Percentiles rank a stretch among this genome's conserved stretches.
These are phyloP conservation scores for Lecanicillium sp. DNA, from an alignment of 2,329 filamentous ascomycete genomes.

Conservation along the genomic window DNA sequence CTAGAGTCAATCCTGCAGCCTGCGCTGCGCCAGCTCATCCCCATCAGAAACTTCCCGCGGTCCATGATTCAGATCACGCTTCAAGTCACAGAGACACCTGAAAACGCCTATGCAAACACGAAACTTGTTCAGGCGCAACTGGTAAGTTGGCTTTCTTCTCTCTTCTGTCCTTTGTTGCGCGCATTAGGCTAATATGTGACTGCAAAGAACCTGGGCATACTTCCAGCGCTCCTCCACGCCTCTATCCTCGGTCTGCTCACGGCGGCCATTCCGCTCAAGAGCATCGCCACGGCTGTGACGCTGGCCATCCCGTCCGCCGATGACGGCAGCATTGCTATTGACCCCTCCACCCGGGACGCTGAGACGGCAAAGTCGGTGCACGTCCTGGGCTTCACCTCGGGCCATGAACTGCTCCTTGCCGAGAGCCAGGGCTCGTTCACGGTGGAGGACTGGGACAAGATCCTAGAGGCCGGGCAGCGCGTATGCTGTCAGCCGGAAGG, in stretches of 20 bases:
- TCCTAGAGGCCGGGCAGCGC: constrained; percentile 55
- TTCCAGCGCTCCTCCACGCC: constrained; percentile 78
- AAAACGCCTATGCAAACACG: constrained; percentile 55
- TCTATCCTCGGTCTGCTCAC: constrained; percentile 72
- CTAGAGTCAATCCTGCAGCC: constrained; percentile 70
- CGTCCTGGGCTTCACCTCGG: constrained; percentile 73
- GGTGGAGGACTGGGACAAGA: constrained; percentile 65
- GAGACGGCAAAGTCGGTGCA: constrained; percentile 64
- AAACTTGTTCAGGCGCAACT: constrained; percentile 53
- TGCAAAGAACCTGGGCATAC: constrained; percentile 64
- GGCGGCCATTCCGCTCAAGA: constrained; percentile 71
- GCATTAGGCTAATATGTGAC: background rate
- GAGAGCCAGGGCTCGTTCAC: constrained; percentile 79
- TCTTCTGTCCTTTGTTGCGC: background rate
- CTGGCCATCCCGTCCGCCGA: constrained; percentile 47
- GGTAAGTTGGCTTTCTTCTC: constrained; percentile 33
- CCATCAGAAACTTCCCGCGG: constrained; percentile 68
- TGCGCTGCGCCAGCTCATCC: constrained; percentile 65
- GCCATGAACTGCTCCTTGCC: constrained; percentile 63
- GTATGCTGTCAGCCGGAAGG: constrained; percentile 49
- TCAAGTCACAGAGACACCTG: constrained; percentile 64
- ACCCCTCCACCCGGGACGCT: constrained; percentile 57
- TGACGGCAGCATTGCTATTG: constrained; percentile 37
- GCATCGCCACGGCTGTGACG: constrained; percentile 59
- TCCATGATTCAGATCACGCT: constrained; percentile 73